These are phyloP conservation scores for Trichoderma lentiforme DNA, from an alignment of 2,329 filamentous ascomycete species.

Conservation along the genomic window DNA sequence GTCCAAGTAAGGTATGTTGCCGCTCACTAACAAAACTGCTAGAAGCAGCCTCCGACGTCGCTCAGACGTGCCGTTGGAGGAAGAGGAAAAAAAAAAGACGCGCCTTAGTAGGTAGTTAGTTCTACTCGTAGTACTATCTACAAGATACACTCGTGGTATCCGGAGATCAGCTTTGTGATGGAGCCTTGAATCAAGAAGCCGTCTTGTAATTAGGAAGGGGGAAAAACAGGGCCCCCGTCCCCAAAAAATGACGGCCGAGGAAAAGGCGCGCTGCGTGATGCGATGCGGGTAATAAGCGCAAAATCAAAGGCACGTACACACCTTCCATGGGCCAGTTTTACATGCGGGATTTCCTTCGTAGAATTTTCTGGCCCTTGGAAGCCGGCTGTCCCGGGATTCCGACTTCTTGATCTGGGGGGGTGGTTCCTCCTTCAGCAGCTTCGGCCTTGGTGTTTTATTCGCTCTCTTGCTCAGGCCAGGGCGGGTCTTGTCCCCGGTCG, in stretches of 20 bases:
- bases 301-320: not conserved
- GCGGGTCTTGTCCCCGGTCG: not conserved
- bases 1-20: not conserved
- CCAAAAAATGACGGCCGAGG: not conserved
- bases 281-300: constrained; percentile 13
- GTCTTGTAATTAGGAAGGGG: not conserved
- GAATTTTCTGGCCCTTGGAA: constrained; percentile 2
- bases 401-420: constrained; percentile 1
- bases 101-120: not conserved
- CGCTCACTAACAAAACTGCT: not conserved
- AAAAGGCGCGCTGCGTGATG: constrained; percentile 2
- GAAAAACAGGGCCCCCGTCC: not conserved
- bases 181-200: not conserved
- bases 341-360: constrained; percentile 17
- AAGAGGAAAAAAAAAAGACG: not conserved
- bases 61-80: not conserved
- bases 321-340: not conserved
- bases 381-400: constrained; percentile 15
- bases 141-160: not conserved
- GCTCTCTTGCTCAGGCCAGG: not conserved
- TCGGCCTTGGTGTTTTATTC: not conserved
- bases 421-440: not conserved
- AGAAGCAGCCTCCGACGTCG: constrained; percentile 12
- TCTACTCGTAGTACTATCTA: not conserved
- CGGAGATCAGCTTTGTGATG: not conserved